These are phyloP conservation scores for Clavispora santaluciae DNA, from an alignment of 805 yeast genomes.

Conservation along the genomic window DNA sequence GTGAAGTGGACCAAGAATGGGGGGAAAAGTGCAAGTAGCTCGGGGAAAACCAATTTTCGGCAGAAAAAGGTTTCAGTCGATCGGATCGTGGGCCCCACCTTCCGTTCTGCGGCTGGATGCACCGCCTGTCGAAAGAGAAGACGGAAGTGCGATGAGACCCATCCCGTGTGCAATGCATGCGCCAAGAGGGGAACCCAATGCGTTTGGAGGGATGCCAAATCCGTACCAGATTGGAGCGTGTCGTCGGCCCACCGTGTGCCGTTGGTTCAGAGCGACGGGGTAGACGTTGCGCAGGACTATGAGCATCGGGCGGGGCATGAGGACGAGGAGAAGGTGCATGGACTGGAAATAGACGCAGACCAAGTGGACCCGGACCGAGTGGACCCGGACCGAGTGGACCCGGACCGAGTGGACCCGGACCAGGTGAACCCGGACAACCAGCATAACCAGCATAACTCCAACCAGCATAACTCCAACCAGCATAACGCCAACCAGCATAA, in stretches of 20 bases:
- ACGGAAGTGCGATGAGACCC: slow-evolving; percentile 22
- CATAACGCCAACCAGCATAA: no score
- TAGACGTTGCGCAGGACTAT: neutral
- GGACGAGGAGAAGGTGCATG: no score
- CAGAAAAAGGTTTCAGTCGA: neutral
- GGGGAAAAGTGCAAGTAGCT: neutral
- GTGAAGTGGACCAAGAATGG: neutral
- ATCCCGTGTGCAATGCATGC: slow-evolving; percentile 20
- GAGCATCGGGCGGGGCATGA: neutral
- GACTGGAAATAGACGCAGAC: no score
- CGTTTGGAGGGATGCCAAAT: slow-evolving; percentile 11
- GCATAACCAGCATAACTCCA: no score
- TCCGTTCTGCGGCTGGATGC: slow-evolving; percentile 6
- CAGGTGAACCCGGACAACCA: no score
- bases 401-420: no score
- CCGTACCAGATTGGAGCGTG: no score
- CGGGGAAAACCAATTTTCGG: neutral
- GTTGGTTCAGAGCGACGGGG: neutral
- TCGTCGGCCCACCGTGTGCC: no score
- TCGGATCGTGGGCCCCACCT: slow-evolving; percentile 1
- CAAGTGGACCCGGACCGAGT: no score
- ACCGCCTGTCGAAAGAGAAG: slow-evolving; percentile 9
- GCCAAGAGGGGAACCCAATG: slow-evolving; percentile 12
- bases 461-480: no score
- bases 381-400: no score